Percentiles rank a stretch among this genome's conserved stretches.
Conservation (phyloP, 2,329 filamentous ascomycete genomes). For the Apiospora phragmitis region DNA sequence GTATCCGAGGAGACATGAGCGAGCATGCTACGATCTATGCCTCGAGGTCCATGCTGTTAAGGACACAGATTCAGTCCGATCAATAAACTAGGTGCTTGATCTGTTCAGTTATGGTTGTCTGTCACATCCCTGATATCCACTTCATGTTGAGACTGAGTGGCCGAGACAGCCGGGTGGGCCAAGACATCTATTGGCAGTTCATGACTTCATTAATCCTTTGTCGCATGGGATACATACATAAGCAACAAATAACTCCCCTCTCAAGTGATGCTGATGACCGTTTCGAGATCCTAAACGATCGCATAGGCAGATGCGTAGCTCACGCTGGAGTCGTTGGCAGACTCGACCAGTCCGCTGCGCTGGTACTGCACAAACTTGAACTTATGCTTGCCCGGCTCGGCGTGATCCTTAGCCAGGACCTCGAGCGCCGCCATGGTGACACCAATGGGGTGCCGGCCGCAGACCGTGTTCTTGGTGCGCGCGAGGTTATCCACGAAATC, state of each 20-base stretch:
- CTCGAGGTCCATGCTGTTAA: no score
- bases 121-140: background rate
- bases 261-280: background rate
- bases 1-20: no score
- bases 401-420: slow-evolving; percentile 45
- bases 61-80: no score
- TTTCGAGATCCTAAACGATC: slow-evolving; percentile 51
- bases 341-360: slow-evolving; percentile 73
- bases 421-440: slow-evolving; percentile 89
- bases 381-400: slow-evolving; percentile 43
- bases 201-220: background rate
- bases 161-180: background rate
- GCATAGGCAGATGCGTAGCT: slow-evolving; percentile 95
- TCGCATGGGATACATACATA: background rate
- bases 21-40: no score
- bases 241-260: background rate
- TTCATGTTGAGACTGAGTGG: background rate
- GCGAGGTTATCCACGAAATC: slow-evolving; percentile 69
- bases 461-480: slow-evolving; percentile 86
- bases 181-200: background rate
- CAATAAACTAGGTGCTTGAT: no score
- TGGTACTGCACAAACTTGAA: slow-evolving; percentile 88
- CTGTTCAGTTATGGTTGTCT: background rate
- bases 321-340: slow-evolving; percentile 76
- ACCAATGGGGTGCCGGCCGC: slow-evolving; percentile 91